Evolutionary conservation across 2,329 filamentous ascomycete species (phyloP), one percentile per base, ranked within the genome.

Genomic region (Apiospora aurea): DNA sequence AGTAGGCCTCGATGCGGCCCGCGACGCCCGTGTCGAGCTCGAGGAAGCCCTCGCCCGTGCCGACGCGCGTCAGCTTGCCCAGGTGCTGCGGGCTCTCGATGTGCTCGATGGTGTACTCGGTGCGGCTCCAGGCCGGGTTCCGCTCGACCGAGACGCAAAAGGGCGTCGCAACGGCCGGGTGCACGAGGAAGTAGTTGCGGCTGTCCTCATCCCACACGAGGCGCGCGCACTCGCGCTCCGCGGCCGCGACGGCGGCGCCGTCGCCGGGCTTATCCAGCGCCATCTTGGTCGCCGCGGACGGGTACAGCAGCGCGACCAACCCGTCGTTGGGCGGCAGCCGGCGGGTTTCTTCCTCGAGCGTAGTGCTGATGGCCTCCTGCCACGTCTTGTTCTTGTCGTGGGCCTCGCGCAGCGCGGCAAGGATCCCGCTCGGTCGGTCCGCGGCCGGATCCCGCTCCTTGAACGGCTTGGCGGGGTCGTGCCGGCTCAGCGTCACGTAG

Each of bases 171-270:
- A 92, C 84, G 0, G 89, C 87, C 2, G 89, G 89, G 78, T 92
- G 90, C 41, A 88, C 89, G n/a, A 92, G 83, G 79, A 89, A 92
- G 79, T 91, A 87, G 75, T 83, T 87, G 7, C 82, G 80, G 71
- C 84, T 87, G 77, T 92, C 90, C 43, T 88, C 87, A 77, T 92
- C 90, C 88, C 91, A 94, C n/a, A 93, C 89, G 2, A 95, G 87
- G 2, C 91, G 87, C 34, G 90, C 93, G 75, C 89, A 91, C 81
- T 94, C 92, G 44, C 88, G 86, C 78, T 93, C 90, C 0, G 92
- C 92, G 46, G 91, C 88, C 72, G 86, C 85, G 4, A 91, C 85
- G 13, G 91, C 87, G 0, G 87, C 84, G 2, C 87, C 84, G 77
- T 93, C 90, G 61, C 87, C 85, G 2, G 91, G 82, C 38, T 87